Conservation (phyloP, 106 monocot genomes). For the Amphibolis antarctica region DNA sequence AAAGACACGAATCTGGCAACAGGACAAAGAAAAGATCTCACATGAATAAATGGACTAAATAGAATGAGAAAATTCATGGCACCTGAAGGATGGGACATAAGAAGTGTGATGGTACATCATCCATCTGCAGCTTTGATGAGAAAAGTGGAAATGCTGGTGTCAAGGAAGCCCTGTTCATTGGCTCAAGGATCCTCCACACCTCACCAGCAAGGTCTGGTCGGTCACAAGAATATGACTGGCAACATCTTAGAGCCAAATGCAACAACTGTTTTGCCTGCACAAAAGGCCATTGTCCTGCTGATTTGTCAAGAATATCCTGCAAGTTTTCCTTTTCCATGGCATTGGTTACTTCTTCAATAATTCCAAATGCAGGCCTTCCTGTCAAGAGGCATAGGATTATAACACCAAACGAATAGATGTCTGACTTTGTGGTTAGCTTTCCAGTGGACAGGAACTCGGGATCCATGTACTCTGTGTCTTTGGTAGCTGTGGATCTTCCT, state of each 20-base stretch:
- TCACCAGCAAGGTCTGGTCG: constrained; percentile 18
- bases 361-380: constrained; percentile 11
- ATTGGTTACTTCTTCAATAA: constrained; percentile 9
- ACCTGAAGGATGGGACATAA: constrained; percentile 14
- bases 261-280: constrained; percentile 14
- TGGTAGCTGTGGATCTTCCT: background rate
- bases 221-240: constrained; percentile 3
- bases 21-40: background rate
- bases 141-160: background rate
- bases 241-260: constrained; percentile 24
- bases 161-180: background rate
- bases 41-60: background rate
- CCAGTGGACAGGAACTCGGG: constrained; percentile 7
- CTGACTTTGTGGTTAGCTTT: constrained; percentile 9
- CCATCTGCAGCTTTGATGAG: background rate
- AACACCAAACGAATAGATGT: constrained; percentile 29
- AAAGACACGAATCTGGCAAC: background rate
- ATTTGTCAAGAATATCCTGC: constrained; percentile 15
- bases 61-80: background rate
- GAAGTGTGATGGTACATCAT: constrained; percentile 8
- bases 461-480: constrained; percentile 17
- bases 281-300: constrained; percentile 31
- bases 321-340: constrained; percentile 7
- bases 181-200: constrained; percentile 17
- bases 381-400: constrained; percentile 24